Conservation (phyloP, 768 basidiomycete species). For the Cytidiella melzeri region DNA sequence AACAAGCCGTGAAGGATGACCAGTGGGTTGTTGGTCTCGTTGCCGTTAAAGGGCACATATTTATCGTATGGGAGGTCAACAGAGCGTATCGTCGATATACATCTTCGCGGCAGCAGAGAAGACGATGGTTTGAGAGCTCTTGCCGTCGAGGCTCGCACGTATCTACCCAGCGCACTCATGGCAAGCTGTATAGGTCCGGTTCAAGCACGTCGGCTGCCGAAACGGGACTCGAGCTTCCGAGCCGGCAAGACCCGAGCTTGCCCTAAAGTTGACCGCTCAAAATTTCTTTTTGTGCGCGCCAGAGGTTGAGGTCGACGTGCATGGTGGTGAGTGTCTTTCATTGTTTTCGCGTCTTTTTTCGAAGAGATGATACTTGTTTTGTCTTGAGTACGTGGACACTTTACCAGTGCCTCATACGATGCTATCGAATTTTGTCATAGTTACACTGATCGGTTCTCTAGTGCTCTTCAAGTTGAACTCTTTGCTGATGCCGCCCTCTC, state of each 20-base stretch:
- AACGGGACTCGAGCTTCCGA: not conserved
- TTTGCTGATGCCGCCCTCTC: slow-evolving; percentile 9
- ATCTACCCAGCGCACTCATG: slow-evolving; percentile 5
- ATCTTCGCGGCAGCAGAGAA: not conserved
- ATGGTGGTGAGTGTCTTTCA: slow-evolving; percentile 10
- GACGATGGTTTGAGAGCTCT: too few species aligned
- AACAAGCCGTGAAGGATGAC: slow-evolving; percentile 33
- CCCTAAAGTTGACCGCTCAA: slow-evolving; percentile 15
- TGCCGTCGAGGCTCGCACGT: slow-evolving; percentile 13
- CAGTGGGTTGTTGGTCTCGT: slow-evolving; percentile 23
- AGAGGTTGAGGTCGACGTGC: slow-evolving; percentile 4
- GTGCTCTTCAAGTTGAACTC: too few species aligned
- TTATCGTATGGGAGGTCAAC: slow-evolving; percentile 25
- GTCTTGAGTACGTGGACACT: slow-evolving; percentile 44
- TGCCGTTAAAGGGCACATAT: slow-evolving; percentile 18
- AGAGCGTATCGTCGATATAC: slow-evolving; percentile 1
- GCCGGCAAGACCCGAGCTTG: slow-evolving; percentile 9
- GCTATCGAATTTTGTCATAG: slow-evolving; percentile 73
- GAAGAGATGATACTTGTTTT: slow-evolving; percentile 53
- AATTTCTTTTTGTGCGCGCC: slow-evolving; percentile 3
- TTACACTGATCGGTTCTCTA: slow-evolving; percentile 73
- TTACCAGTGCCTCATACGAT: slow-evolving; percentile 50
- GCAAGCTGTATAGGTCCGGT: not conserved
- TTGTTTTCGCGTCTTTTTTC: slow-evolving; percentile 21
- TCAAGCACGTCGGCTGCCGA: slow-evolving; percentile 10